Evolutionary conservation across 1,139 yeast genomes (phyloP), one percentile per base, ranked within the genome.

Genomic region (Kurtzmaniella quercitrusa): DNA sequence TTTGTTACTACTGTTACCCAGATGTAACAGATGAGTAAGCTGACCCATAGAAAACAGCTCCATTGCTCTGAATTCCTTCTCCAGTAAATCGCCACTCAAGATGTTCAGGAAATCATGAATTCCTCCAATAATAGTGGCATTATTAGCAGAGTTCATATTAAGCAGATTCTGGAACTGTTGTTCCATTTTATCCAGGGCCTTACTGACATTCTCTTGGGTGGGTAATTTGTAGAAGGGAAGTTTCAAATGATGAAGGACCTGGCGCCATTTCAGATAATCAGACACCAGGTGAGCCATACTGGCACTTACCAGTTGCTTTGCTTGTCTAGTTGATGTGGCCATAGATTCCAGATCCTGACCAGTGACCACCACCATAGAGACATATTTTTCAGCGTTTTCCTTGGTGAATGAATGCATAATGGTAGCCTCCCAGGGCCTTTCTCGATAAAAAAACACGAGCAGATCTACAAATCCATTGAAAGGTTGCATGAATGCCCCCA

Each of bases 401-500:
- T 57, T 59, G 45, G 69, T 70, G 46, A 70, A 71, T 49, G 63
- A 68, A 39, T 50, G 56, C 73, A 69, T 66, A 21, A 68, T 65
- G 19, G 79, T 72, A 49, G 74, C 67, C 41, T 69, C 66, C 91
- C 91, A 85, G 1, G 96, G 96, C 47, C 69, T 76, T 59, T 90
- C 96, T 43, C 95, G 73, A 49, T 82, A 77, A 39, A 85, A 68
- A 56, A 87, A 89, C 12, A 89, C 96, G 33, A 79, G 50, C 0
- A 91, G 73, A 59, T 90, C 95, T 34, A 89, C 82, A 41, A 82
- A 73, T 41, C 95, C 91, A 60, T 83, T 85, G 51, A 86, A 75
- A 1, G 96, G 93, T 60, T 85, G 90, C 74, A 83, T 80, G 54
- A 83, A 82, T 0, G 94, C 85, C 12, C 86, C 81, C 48, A 85